These are phyloP conservation scores for Capsicum chinense DNA, from an alignment of 257 asterid species.

Conservation along the genomic window DNA sequence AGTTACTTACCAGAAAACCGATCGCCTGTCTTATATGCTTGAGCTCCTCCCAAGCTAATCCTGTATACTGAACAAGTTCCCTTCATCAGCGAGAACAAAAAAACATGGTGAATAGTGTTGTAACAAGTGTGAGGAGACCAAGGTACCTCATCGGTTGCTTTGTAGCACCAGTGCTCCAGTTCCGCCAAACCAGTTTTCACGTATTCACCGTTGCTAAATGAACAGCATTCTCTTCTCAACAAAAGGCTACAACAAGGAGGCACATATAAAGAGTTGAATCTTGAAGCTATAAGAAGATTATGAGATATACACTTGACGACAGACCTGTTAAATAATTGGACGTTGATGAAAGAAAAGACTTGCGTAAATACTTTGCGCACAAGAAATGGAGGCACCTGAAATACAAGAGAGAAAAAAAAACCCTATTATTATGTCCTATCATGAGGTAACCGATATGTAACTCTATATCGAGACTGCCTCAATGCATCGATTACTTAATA, in stretches of 20 bases:
- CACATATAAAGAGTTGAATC: slow-evolving; percentile 22
- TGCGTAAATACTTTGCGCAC: slow-evolving; percentile 95
- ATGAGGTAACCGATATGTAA: neutral
- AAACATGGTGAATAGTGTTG: neutral
- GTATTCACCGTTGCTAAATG: slow-evolving; percentile 97
- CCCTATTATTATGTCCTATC: neutral
- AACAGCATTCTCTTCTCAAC: slow-evolving; percentile 98
- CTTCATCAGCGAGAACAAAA: slow-evolving; percentile 34
- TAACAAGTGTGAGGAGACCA: slow-evolving; percentile 19
- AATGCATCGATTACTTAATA: neutral
- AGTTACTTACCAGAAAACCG: slow-evolving; percentile 84
- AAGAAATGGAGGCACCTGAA: slow-evolving; percentile 95
- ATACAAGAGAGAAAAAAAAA: slow-evolving; percentile 14
- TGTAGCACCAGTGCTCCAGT: slow-evolving; percentile 99
- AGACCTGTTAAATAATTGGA: slow-evolving; percentile 96
- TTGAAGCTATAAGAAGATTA: slow-evolving; percentile 10
- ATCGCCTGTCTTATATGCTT: slow-evolving; percentile 98
- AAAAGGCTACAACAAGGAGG: slow-evolving; percentile 63
- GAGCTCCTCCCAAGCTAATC: slow-evolving; percentile 99
- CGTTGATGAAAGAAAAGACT: slow-evolving; percentile 92
- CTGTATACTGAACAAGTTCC: slow-evolving; percentile 77
- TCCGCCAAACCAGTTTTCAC: slow-evolving; percentile 99
- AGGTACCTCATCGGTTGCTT: slow-evolving; percentile 94
- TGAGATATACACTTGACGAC: slow-evolving; percentile 30
- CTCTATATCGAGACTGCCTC: neutral